Evolutionary conservation across 768 basidiomycete genomes (phyloP).

Genomic region (Mycena maculata): DNA sequence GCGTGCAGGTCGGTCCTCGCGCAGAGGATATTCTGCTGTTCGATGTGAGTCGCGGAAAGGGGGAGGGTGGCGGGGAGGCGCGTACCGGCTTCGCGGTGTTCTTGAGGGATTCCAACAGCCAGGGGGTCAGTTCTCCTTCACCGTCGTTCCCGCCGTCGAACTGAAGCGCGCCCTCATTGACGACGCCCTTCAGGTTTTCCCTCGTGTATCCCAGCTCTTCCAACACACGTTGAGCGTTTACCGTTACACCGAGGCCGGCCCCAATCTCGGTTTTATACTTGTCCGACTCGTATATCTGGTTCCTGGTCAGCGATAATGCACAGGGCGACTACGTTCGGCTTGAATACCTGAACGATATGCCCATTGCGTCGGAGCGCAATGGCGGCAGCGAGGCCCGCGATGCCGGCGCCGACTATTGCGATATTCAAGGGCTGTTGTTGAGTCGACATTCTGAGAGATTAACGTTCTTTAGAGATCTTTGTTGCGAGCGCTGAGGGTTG

Average conservation of each 20-base stretch:
- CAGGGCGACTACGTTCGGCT: too few species aligned
- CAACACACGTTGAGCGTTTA: slow-evolving; percentile 6
- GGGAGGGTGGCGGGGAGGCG: background rate
- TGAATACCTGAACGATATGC: too few species aligned
- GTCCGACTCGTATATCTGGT: slow-evolving; percentile 14
- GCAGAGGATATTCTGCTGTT: background rate
- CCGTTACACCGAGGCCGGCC: slow-evolving; percentile 9
- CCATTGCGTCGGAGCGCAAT: too few species aligned
- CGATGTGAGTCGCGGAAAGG: background rate
- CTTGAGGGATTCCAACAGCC: too few species aligned
- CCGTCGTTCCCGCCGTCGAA: too few species aligned
- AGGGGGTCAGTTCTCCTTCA: background rate
- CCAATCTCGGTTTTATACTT: background rate
- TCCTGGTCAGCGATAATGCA: too few species aligned
- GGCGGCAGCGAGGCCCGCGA: too few species aligned
- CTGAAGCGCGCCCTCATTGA: background rate
- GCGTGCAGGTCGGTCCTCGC: background rate
- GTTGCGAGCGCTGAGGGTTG: too few species aligned
- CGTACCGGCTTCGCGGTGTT: background rate
- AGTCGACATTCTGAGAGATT: too few species aligned
- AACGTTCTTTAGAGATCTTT: too few species aligned
- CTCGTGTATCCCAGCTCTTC: slow-evolving; percentile 2
- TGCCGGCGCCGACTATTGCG: too few species aligned
- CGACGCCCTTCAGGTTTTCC: slow-evolving; percentile 2
- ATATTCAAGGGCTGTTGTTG: too few species aligned